A percentile compares a stretch with the other conserved stretches of the same genome.
Evolutionary conservation across 768 basidiomycete genomes (phyloP).

Genomic region (Gelatoporia subvermispora): DNA sequence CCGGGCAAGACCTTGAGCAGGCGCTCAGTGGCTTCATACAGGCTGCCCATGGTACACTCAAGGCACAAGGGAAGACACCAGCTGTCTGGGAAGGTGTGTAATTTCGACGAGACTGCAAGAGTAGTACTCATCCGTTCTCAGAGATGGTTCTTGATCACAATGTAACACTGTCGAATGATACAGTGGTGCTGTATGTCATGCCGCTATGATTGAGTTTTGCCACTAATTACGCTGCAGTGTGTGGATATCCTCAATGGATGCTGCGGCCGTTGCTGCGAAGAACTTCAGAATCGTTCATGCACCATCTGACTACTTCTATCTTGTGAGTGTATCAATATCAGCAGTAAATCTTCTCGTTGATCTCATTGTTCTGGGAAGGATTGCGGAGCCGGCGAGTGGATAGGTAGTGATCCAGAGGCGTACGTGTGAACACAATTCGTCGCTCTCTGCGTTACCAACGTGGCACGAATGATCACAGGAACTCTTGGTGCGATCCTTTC

Average conservation of each 20-base stretch:
- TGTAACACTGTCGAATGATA: constrained; percentile 29
- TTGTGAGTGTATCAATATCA: constrained; percentile 34
- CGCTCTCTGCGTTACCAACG: no score
- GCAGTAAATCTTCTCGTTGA: not conserved
- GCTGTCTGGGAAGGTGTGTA: constrained; percentile 39
- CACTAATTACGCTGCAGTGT: constrained; percentile 37
- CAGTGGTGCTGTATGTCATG: constrained; percentile 49
- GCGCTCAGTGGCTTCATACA: constrained; percentile 34
- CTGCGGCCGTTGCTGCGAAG: constrained; percentile 51
- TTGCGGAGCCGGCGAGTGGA: constrained; percentile 70
- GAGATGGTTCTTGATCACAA: constrained; percentile 34
- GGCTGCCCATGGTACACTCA: constrained; percentile 26
- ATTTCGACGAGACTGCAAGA: not conserved
- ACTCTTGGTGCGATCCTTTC: constrained; percentile 76
- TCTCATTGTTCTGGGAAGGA: constrained; percentile 32
- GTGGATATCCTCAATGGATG: constrained; percentile 67
- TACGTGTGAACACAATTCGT: constrained; percentile 16
- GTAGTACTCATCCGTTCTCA: not conserved
- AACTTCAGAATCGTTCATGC: constrained; percentile 64
- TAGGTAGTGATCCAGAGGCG: constrained; percentile 45
- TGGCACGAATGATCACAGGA: constrained; percentile 25
- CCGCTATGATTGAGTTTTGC: constrained; percentile 2
- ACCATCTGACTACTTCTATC: constrained; percentile 74
- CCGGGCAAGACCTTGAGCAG: constrained; percentile 32
- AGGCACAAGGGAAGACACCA: constrained; percentile 37